Evolutionary conservation across 805 yeast species (phyloP).

Genomic region (Wickerhamiella occidentalis): DNA sequence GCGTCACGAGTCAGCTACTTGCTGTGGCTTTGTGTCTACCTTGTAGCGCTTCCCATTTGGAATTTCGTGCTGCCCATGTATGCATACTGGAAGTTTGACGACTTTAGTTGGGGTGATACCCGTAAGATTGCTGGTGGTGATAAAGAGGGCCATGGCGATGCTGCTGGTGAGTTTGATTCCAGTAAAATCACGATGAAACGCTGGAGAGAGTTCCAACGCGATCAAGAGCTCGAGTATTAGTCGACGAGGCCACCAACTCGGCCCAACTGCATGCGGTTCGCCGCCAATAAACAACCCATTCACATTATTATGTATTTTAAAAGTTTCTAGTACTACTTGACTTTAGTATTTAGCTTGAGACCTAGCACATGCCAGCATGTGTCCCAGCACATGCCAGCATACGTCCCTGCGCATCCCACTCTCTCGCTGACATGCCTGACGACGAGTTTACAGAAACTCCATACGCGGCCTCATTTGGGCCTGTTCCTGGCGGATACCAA

Average conservation of each 20-base stretch:
- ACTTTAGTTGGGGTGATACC: constrained; percentile 94
- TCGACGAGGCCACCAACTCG: neutral
- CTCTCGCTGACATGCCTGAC: constrained; percentile 9
- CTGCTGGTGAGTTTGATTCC: constrained; percentile 81
- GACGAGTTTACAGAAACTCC: constrained; percentile 13
- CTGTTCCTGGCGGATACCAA: constrained; percentile 1
- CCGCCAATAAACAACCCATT: too few relatives aligned
- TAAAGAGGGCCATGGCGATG: constrained; percentile 53
- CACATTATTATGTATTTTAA: too few relatives aligned
- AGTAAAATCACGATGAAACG: constrained; percentile 79
- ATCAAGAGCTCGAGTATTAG: constrained; percentile 34
- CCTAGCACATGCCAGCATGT: too few relatives aligned
- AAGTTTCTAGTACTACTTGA: too few relatives aligned
- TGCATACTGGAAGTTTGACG: constrained; percentile 91
- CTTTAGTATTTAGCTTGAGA: too few relatives aligned
- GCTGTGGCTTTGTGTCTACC: constrained; percentile 66
- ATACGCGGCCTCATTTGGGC: constrained; percentile 13
- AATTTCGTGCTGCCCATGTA: constrained; percentile 76
- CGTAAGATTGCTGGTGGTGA: constrained; percentile 63
- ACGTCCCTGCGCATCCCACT: too few relatives aligned
- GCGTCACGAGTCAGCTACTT: constrained; percentile 63
- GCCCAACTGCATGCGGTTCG: too few relatives aligned
- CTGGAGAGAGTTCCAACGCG: constrained; percentile 89
- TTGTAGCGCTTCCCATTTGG: constrained; percentile 85
- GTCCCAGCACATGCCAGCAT: too few relatives aligned